Base-by-base conservation (phyloP, 352 stramenopile genomes). In the Globisporangium megalacanthum region DNA sequence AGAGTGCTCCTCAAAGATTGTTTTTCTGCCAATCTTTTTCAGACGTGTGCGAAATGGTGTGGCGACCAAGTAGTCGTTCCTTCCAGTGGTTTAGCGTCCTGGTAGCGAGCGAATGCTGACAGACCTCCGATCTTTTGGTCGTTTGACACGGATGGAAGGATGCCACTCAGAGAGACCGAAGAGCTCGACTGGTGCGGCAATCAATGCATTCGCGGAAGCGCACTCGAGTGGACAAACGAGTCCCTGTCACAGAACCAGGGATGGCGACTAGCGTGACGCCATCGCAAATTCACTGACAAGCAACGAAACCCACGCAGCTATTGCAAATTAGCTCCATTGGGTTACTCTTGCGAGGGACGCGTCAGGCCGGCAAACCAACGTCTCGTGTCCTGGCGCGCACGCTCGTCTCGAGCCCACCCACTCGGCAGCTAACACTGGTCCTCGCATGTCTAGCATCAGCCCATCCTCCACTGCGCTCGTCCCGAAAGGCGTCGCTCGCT, bases 281-380 rank as follows among this genome's bases (percentile, higher is more conserved):
- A 39, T 13, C 10, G 25, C 25, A 29, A 4, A 39, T 39, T 13
- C 2, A 39, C 7, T 39, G 35, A 39, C 35, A 39, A 39, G 10
- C 35, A 5, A 39, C 35, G 2, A 13, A 39, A 39, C 35, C 7
- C 6, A 39, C 10, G 35, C 3, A 39, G 7, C 7, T 39, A 2
- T 39, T 76, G 64, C 70, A 81, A 79, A 74, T 84, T 64, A 79
- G 72, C 72, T 79, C 69, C 70, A 76, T 84, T 84, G 64, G 63
- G 72, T 82, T 79, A 79, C 60, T 54, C 52, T 25, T 42, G 49
- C 58, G 49, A 33, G 42, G 52, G 25, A 59, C 53, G 44, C 52
- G 56, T 49, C 15, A 37, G 53, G 65, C 25, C 1, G 25, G 25
- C n/a, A n/a, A n/a, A 49, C 52, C 45, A 39, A n/a, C 25, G 25